Evolutionary conservation across 805 yeast species (phyloP), one percentile per base, ranked within the genome.

Genomic region (Spathaspora boniae): DNA sequence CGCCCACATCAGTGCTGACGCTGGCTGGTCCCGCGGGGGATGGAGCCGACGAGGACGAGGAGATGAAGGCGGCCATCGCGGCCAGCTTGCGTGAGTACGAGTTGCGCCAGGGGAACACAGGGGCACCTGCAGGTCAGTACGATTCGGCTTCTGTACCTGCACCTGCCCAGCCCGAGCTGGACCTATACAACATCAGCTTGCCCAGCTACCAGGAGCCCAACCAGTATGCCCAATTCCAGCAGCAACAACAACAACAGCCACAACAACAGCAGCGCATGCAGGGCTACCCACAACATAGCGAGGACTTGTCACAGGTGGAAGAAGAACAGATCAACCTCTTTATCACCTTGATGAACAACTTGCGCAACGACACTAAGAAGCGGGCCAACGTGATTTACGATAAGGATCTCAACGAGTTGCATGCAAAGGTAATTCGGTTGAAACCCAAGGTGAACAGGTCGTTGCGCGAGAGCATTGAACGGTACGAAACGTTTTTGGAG

Each of bases 11-110:
- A n/a, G n/a, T n/a, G 41, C 24, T 34, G 5, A 27, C 40, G 5
- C 40, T n/a, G n/a, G n/a, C n/a, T n/a, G n/a, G n/a, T n/a, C n/a
- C n/a, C n/a, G n/a, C n/a, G n/a, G n/a, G 47, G 3, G 31, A 40
- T 4, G 53, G 42, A 2, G 64, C 57, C 11, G 85, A 77, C 2
- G 95, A 88, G 51, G 73, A 67, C 29, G 91, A 82, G 25, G 96
- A 87, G 24, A 75, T 91, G 79, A 85, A 80, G 54, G 95, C 93
- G 1, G 98, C 98, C 0, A 91, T 93, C 39, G 95, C 84, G 11
- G 96, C 96, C 1, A 86, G 96, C 57, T 68, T 93, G 42, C 72
- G 71, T 35, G 97, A 89, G 40, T 70, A 83, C 53, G 76, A 82
- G 44, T 49, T 44, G 6, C 56, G 61, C 39, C 59, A 54, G 31